Conservation (phyloP, 129 eudicot species). For the Flaveria trinervia region DNA sequence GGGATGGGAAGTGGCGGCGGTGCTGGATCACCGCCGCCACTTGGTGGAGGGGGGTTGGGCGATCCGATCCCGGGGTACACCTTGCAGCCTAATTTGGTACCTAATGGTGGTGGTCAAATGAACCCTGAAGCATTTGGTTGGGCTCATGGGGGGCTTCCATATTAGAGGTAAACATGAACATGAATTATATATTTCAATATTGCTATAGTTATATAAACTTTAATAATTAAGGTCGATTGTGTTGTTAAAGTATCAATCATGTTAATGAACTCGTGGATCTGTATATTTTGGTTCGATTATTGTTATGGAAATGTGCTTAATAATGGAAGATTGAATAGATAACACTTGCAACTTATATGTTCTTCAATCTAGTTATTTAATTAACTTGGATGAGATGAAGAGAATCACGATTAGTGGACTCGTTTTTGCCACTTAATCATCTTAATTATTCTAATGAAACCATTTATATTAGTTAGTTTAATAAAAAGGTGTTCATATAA, state of each 20-base stretch:
- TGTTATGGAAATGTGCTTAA: slow-evolving; percentile 5
- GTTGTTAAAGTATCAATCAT: slow-evolving; percentile 21
- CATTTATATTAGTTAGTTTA: neutral
- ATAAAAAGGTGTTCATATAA: neutral
- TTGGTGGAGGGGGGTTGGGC: slow-evolving; percentile 34
- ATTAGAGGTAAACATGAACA: slow-evolving; percentile 34
- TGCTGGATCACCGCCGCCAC: slow-evolving; percentile 21
- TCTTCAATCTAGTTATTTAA: neutral
- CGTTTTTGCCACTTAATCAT: neutral
- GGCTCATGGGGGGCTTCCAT: slow-evolving; percentile 58
- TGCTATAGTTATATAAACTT: slow-evolving; percentile 3
- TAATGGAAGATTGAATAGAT: neutral
- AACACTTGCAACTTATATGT: neutral
- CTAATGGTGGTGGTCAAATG: slow-evolving; percentile 66
- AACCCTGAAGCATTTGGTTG: slow-evolving; percentile 73
- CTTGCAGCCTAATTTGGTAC: slow-evolving; percentile 31
- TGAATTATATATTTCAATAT: neutral
- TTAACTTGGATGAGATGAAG: neutral
- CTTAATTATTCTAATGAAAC: neutral
- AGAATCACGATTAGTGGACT: neutral
- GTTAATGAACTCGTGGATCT: slow-evolving; percentile 18
- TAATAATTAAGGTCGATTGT: slow-evolving; percentile 25
- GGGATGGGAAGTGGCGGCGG: slow-evolving; percentile 26
- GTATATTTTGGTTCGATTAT: slow-evolving; percentile 31
- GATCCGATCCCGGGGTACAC: slow-evolving; percentile 48